These are phyloP conservation scores for Phialophora expanda DNA, from an alignment of 2,329 filamentous ascomycete genomes.

Conservation along the genomic window DNA sequence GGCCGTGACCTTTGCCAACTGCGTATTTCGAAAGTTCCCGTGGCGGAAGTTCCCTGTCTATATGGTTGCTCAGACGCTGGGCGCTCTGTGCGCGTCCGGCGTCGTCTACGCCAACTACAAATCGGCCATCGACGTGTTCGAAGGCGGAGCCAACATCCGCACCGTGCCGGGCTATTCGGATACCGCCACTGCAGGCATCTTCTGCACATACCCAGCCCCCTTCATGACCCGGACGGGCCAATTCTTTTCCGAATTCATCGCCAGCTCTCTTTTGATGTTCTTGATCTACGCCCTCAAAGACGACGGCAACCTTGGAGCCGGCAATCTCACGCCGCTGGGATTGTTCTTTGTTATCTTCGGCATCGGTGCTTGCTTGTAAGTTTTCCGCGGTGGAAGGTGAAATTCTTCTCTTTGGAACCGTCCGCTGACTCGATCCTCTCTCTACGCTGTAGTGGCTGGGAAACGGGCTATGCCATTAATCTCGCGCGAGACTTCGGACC, in stretches of 20 bases:
- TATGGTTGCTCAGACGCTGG: constrained; percentile 67
- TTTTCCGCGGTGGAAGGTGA: not conserved
- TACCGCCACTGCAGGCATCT: constrained; percentile 71
- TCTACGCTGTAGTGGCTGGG: constrained; percentile 60
- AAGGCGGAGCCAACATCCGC: constrained; percentile 45
- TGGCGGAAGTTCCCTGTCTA: constrained; percentile 74
- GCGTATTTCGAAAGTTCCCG: constrained; percentile 65
- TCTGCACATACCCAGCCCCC: constrained; percentile 70
- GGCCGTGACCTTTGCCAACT: constrained; percentile 69
- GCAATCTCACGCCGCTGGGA: constrained; percentile 63
- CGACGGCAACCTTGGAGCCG: constrained; percentile 57
- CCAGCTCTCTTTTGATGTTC: constrained; percentile 71
- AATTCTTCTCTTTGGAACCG: not conserved
- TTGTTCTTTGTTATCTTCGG: constrained; percentile 77
- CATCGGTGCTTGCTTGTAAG: constrained; percentile 68
- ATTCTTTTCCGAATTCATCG: constrained; percentile 75
- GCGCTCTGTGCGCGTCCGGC: constrained; percentile 66
- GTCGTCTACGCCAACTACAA: constrained; percentile 70
- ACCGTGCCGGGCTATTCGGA: constrained; percentile 62
- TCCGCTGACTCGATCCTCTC: constrained; percentile 1
- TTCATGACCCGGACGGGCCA: constrained; percentile 69
- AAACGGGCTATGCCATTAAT: constrained; percentile 79
- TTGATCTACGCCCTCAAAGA: constrained; percentile 71
- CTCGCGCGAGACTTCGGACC: constrained; percentile 74
- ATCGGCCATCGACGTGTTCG: constrained; percentile 62